phyloP scores from a whole-genome alignment of 257 asterid species.

The Parsonsia alboflavescens region DNA sequence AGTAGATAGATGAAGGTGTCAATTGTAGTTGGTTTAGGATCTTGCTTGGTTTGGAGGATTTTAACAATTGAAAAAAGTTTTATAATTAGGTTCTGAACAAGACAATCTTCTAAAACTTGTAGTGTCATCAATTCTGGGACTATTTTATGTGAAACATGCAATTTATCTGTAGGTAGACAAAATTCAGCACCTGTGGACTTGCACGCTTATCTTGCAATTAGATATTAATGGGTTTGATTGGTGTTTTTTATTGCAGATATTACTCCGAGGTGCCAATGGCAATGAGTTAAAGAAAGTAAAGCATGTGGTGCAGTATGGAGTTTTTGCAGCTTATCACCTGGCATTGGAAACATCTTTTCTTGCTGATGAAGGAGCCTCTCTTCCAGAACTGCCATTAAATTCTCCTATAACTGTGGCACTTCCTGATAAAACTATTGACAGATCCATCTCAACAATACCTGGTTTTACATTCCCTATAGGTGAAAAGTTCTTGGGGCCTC shows the following conservation, averaged over 20 bases:
- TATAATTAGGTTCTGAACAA: not conserved
- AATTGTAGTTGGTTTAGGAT: no score
- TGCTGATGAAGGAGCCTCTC: slow-evolving; percentile 97
- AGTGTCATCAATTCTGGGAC: not conserved
- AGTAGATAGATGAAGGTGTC: not conserved
- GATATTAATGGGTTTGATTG: slow-evolving; percentile 9
- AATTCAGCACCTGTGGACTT: not conserved
- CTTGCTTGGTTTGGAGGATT: not conserved
- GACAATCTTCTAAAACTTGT: not conserved
- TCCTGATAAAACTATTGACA: slow-evolving; percentile 63
- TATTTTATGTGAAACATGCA: not conserved
- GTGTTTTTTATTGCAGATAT: slow-evolving; percentile 52
- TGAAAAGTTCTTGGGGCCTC: slow-evolving; percentile 43
- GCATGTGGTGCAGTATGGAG: slow-evolving; percentile 87
- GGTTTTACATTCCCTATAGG: slow-evolving; percentile 44
- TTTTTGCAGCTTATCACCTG: slow-evolving; percentile 95
- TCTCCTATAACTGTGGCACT: slow-evolving; percentile 73
- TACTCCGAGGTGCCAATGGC: slow-evolving; percentile 83
- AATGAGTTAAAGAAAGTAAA: slow-evolving; percentile 95
- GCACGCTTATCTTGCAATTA: not conserved
- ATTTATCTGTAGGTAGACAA: not conserved
- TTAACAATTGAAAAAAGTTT: not conserved
- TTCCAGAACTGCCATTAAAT: slow-evolving; percentile 68
- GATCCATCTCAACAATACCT: slow-evolving; percentile 74
- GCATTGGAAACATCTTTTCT: slow-evolving; percentile 96